A percentile compares a stretch with the other conserved stretches of the same genome.
These are phyloP conservation scores for Scutellospora calospora DNA, from an alignment of 371 early-diverging fungal genomes.

Conservation along the genomic window DNA sequence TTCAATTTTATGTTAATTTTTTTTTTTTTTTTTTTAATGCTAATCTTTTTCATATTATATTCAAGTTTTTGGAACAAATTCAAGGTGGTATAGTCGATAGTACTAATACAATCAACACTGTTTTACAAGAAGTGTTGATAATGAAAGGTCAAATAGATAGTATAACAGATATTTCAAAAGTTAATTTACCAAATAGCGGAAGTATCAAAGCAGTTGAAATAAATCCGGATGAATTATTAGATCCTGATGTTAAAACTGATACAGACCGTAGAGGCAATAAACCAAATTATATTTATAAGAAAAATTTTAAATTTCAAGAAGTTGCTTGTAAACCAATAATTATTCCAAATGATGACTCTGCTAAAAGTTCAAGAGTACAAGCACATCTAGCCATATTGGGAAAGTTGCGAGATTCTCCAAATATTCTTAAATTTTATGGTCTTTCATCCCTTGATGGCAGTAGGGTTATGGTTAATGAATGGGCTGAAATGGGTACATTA, in stretches of 20 bases:
- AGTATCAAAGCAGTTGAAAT: not conserved
- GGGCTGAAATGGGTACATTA: constrained; percentile 22
- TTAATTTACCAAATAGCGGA: not conserved
- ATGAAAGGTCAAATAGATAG: constrained; percentile 1
- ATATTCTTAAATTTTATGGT: constrained; percentile 31
- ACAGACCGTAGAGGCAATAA: not conserved
- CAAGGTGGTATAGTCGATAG: constrained; percentile 13
- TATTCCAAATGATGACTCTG: not conserved
- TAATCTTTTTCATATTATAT: not conserved
- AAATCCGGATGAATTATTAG: not conserved
- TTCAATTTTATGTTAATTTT: not conserved
- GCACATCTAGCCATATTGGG: not conserved
- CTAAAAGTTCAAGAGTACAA: not conserved
- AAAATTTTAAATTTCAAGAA: not conserved
- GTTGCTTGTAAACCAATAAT: not conserved
- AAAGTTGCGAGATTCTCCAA: constrained; percentile 3
- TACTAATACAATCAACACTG: constrained; percentile 26
- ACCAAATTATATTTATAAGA: not conserved
- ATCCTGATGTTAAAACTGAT: not conserved
- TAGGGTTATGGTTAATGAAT: not conserved
- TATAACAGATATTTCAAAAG: not conserved
- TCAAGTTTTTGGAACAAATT: constrained; percentile 1
- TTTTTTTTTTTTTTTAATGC: not conserved
- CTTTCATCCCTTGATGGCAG: not conserved
- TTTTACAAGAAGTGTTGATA: constrained; percentile 32